A percentile compares a stretch with the other conserved stretches of the same genome.
These are phyloP conservation scores for Microdochium paspali DNA, from an alignment of 2,329 filamentous ascomycete species.

Conservation along the genomic window DNA sequence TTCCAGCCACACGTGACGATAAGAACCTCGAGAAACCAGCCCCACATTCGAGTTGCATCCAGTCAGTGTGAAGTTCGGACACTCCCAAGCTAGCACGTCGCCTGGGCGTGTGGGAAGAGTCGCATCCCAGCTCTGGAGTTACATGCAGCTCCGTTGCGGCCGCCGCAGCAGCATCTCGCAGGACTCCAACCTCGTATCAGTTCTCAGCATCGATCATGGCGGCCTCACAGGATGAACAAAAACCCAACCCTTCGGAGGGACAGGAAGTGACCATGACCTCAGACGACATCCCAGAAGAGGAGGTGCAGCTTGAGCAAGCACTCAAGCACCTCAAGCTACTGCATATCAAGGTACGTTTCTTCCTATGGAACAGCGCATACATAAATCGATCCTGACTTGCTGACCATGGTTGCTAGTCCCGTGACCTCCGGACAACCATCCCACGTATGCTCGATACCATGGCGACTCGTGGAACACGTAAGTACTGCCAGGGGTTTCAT, in stretches of 20 bases:
- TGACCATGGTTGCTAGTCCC: conserved; percentile 25
- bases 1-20: no score
- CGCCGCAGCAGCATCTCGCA: no score
- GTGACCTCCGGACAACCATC: conserved; percentile 36
- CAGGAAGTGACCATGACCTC: conserved; percentile 1
- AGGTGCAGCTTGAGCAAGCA: conserved; percentile 38
- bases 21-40: no score
- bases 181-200: not conserved
- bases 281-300: conserved; percentile 26
- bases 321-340: conserved; percentile 42
- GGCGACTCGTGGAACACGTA: conserved; percentile 41
- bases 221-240: not conserved
- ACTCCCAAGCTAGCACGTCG: no score
- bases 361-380: conserved; percentile 14
- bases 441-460: conserved; percentile 43
- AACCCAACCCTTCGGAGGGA: not conserved
- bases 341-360: conserved; percentile 38
- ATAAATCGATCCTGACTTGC: conserved; percentile 6
- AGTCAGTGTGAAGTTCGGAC: no score
- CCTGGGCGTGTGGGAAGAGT: no score
- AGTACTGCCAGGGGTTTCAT: no score
- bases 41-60: no score
- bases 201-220: not conserved
- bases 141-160: no score
- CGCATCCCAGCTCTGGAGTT: no score